phyloP scores from a whole-genome alignment of 306 rosid genomes.

The Echinosophora koreensis region DNA sequence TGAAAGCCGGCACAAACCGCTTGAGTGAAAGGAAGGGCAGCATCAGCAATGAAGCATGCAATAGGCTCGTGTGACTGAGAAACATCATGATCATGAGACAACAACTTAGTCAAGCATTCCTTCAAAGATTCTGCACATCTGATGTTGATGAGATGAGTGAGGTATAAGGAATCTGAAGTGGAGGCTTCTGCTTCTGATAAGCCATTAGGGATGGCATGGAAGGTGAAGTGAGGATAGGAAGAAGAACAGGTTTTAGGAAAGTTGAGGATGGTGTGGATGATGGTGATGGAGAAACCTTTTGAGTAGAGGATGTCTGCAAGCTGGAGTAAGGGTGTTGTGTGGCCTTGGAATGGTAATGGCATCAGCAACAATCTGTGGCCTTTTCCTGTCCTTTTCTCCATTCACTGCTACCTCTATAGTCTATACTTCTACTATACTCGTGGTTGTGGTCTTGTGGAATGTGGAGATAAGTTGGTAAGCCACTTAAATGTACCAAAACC shows the following conservation, averaged over 20 bases:
- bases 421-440: too few species aligned
- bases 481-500: too few species aligned
- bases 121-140: conserved; percentile 38
- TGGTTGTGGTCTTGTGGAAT: too few species aligned
- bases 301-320: conserved; percentile 55
- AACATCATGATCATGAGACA: neutral
- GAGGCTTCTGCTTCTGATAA: conserved; percentile 44
- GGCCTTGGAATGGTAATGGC: conserved; percentile 64
- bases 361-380: conserved; percentile 52
- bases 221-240: conserved; percentile 58
- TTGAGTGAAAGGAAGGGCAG: conserved; percentile 42
- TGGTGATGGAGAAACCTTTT: conserved; percentile 59
- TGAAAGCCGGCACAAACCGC: conserved; percentile 28
- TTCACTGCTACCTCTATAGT: neutral
- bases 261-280: conserved; percentile 61
- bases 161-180: conserved; percentile 3
- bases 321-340: conserved; percentile 66
- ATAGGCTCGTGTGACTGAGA: neutral
- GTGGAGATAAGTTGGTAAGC: too few species aligned
- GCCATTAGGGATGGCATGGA: conserved; percentile 47
- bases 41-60: conserved; percentile 47
- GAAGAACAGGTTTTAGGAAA: conserved; percentile 58
- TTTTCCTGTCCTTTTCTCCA: conserved; percentile 19
- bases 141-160: conserved; percentile 43
- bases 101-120: conserved; percentile 31